Base-by-base conservation (phyloP, 1,284 basidiomycete genomes). In the Athelia sp. region DNA sequence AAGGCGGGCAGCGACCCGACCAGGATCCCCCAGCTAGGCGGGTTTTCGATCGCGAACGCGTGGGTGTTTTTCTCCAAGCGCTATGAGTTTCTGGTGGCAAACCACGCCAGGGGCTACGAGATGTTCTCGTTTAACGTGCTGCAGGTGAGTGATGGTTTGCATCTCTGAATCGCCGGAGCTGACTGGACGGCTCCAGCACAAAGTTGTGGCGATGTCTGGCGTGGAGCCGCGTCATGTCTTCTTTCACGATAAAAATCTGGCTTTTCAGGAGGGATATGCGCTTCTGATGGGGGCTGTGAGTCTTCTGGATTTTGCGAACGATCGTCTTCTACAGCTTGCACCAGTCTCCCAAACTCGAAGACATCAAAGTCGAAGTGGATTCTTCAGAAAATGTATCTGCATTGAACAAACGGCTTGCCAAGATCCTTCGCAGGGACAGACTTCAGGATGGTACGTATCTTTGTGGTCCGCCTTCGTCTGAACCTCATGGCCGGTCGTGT, bases 181-280 rank as follows among this genome's bases (percentile, higher is more conserved):
- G 32, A 34, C 11, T 34, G n/a, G 11, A n/a, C n/a, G 32, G n/a
- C n/a, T 11, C 32, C 44, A 67, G 66, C 61, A 68, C 43, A 50
- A 54, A 8, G 56, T 68, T 22, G 60, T 68, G 9, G 67, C 63
- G 1, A 40, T 71, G 26, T 52, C 55, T 6, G 70, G 69, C 1
- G 63, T 65, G 19, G 59, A 64, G 22, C 59, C 59, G 11, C 59
- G 69, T 3, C 63, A 64, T 43, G 51, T 52, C 1, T 70, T 69
- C 52, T 68, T 69, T 46, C 58, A 62, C 31, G 57, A 59, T 24
- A 61, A 59, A 47, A 58, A 55, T 31, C 54, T 70, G n/a, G 50
- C 56, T 43, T 59, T 67, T 32, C 35, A 38, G 9, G 66, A 71
- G 54, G 70, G 69, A 4, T 71, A 70, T 45, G 60, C 58, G 36